phyloP scores from a whole-genome alignment of 257 asterid species.

The Penstemon davidsonii region DNA sequence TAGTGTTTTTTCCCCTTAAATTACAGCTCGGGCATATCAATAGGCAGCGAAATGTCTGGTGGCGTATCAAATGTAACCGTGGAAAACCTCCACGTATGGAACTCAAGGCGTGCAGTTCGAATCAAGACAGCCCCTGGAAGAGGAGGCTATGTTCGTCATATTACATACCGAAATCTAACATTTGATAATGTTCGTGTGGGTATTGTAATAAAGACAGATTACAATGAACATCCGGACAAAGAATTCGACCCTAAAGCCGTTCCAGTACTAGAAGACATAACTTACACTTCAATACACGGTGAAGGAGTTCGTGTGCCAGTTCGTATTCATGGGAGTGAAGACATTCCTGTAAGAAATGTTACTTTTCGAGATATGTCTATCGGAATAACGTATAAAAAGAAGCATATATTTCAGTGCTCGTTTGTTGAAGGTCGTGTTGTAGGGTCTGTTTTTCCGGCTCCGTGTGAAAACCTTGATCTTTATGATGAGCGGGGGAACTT shows the following conservation, averaged over 20 bases:
- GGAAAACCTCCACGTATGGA: conserved; percentile 77
- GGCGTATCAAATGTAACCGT: conserved; percentile 86
- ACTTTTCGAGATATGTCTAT: conserved; percentile 73
- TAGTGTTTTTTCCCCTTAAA: conserved; percentile 8
- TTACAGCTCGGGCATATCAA: conserved; percentile 88
- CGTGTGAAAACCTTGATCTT: conserved; percentile 82
- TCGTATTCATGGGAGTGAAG: conserved; percentile 78
- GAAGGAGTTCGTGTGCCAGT: conserved; percentile 93
- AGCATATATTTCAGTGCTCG: conserved; percentile 86
- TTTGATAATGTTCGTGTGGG: conserved; percentile 82
- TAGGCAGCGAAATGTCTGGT: conserved; percentile 99
- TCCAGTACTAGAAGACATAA: conserved; percentile 74
- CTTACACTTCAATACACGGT: conserved; percentile 66
- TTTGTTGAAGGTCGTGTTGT: conserved; percentile 74
- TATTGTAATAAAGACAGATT: conserved; percentile 86
- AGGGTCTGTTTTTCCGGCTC: conserved; percentile 79
- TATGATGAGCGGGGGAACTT: conserved; percentile 69
- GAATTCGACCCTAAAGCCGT: conserved; percentile 75
- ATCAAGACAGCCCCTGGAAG: conserved; percentile 95
- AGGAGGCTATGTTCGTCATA: conserved; percentile 81
- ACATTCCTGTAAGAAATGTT: conserved; percentile 63
- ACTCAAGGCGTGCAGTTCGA: conserved; percentile 85
- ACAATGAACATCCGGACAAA: conserved; percentile 87
- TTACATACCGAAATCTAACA: conserved; percentile 69
- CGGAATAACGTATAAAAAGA: conserved; percentile 73